Evolutionary conservation across 1,139 yeast species (phyloP), one percentile per base, ranked within the genome.

Genomic region (Diutina catenulata): DNA sequence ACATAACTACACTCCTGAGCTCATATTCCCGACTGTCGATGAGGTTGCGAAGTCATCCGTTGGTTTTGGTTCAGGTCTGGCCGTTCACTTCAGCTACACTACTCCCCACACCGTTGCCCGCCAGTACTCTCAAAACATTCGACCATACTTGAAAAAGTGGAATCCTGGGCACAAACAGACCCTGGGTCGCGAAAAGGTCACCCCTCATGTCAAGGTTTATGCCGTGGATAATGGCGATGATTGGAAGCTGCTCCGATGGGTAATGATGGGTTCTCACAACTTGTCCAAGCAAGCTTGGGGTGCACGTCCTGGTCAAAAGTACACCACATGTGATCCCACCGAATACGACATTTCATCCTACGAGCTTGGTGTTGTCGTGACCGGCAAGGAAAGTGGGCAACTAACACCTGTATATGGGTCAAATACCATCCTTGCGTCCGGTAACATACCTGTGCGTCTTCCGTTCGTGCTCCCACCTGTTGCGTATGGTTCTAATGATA

Each of bases 261-360:
- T 74, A 13, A 47, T 76, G n/a, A 60, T 76, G 52, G 77, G 83
- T 2, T 76, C 83, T 41, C 78, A 79, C 32, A 80, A 80, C 49
- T 49, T 78, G 26, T 75, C 83, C 21, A 68, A 69, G 40, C 78
- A 74, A 43, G 87, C 87, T 0, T 79, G 87, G 87, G 88, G 88
- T 0, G 23, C 35, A 4, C 35, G 14, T 4, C 20, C 20, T 8
- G 35, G 35, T 7, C 9, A 24, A 6, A 31, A 31, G 6, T 31
- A 13, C 18, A 7, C 8, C 6, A 20, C 5, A 11, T 58, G 57
- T n/a, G 64, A 62, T 1, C 45, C 52, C 3, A 36, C 40, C 1
- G 43, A 45, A 21, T 64, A 56, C 41, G 52, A 50, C 16, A 51
- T 66, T 3, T 45, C 60, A 9, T 62, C 67, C 53, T 78, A 65